Evolutionary conservation across 305 asterid genomes (phyloP).

Genomic region (Fraxinus nigra): DNA sequence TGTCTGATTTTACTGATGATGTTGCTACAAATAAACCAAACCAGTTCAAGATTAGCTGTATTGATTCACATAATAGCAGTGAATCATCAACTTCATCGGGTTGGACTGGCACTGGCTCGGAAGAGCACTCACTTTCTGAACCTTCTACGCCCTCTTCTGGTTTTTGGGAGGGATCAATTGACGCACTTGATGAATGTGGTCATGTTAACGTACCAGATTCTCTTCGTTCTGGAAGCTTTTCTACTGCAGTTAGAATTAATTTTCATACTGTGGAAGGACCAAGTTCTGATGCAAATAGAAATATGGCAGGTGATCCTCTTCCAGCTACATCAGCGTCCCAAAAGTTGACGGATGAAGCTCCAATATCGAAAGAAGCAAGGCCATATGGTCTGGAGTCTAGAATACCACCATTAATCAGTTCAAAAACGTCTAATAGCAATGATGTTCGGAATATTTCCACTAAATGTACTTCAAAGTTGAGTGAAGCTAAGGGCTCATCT

Average conservation of each 20-base stretch:
- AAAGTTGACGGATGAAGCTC: slow-evolving; percentile 27
- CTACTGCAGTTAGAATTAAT: slow-evolving; percentile 27
- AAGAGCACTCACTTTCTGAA: slow-evolving; percentile 42
- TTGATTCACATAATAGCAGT: slow-evolving; percentile 20
- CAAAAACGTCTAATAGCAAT: slow-evolving; percentile 23
- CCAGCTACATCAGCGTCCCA: slow-evolving; percentile 25
- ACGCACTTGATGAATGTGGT: slow-evolving; percentile 29
- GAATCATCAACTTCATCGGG: slow-evolving; percentile 40
- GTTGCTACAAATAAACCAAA: slow-evolving; percentile 21
- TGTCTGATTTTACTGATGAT: slow-evolving; percentile 19
- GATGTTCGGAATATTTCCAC: slow-evolving; percentile 18
- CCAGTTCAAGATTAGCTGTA: slow-evolving; percentile 22
- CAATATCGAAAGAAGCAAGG: slow-evolving; percentile 26
- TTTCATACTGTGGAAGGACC: slow-evolving; percentile 21
- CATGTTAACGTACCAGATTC: slow-evolving; percentile 27
- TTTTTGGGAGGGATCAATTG: slow-evolving; percentile 63
- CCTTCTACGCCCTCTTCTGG: slow-evolving; percentile 58
- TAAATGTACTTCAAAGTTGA: slow-evolving; percentile 16
- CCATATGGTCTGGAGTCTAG: slow-evolving; percentile 27
- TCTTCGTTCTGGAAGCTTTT: slow-evolving; percentile 23
- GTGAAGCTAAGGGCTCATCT: slow-evolving; percentile 27
- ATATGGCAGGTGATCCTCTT: slow-evolving; percentile 22
- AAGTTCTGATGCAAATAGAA: slow-evolving; percentile 27
- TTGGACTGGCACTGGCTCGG: slow-evolving; percentile 33
- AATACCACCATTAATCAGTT: slow-evolving; percentile 27